phyloP scores from a whole-genome alignment of 1,139 yeast species.

The Trichomonascaceae sp. region DNA sequence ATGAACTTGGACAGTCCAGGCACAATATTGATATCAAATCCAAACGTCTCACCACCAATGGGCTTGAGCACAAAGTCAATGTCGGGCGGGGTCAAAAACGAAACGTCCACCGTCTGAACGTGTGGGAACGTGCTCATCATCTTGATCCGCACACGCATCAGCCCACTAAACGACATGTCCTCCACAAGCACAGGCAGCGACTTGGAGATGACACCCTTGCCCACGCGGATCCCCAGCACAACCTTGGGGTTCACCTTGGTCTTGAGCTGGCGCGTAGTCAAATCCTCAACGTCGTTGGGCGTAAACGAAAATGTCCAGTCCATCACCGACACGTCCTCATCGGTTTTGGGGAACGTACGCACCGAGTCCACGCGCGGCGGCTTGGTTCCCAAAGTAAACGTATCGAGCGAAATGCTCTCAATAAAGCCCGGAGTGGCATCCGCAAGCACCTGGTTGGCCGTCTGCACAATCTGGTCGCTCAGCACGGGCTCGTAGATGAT shows the following conservation, averaged over 20 bases:
- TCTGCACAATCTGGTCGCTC: conserved; percentile 72
- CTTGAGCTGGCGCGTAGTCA: conserved; percentile 71
- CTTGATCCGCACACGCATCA: conserved; percentile 68
- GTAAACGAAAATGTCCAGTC: conserved; percentile 86
- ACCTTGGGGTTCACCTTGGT: conserved; percentile 72
- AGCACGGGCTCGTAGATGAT: conserved; percentile 79
- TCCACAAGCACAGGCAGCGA: conserved; percentile 30
- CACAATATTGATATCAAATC: conserved; percentile 72
- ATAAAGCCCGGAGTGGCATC: conserved; percentile 66
- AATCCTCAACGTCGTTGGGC: conserved; percentile 78
- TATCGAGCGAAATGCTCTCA: conserved; percentile 70
- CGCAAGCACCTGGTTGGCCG: conserved; percentile 71
- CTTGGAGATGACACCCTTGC: conserved; percentile 29
- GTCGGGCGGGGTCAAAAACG: conserved; percentile 72
- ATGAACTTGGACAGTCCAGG: conserved; percentile 80
- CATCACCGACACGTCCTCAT: conserved; percentile 85
- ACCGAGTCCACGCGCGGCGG: conserved; percentile 89
- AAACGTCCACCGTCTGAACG: conserved; percentile 75
- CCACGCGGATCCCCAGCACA: conserved; percentile 28
- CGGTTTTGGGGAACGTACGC: conserved; percentile 77
- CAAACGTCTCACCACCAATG: conserved; percentile 66
- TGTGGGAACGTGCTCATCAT: conserved; percentile 89
- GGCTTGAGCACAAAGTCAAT: conserved; percentile 70
- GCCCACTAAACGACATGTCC: conserved; percentile 47
- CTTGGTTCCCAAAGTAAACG: conserved; percentile 85